phyloP scores from a whole-genome alignment of 345 rosid genomes.

The Adansonia digitata region DNA sequence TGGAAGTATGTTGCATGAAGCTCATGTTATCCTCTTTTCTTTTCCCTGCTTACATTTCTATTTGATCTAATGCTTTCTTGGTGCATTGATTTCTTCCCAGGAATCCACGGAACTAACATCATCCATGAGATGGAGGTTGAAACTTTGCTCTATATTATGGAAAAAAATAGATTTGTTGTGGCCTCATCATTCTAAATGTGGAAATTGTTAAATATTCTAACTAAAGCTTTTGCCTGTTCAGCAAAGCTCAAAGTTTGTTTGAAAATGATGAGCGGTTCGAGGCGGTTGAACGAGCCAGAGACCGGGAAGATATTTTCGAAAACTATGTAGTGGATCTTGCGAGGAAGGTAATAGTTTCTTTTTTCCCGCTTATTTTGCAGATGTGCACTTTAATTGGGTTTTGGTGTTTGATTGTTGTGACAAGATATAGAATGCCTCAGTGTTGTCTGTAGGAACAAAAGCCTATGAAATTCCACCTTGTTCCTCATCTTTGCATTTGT shows the following conservation, averaged over 20 bases:
- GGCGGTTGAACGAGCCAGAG: constrained; percentile 85
- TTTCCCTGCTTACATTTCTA: constrained; percentile 9
- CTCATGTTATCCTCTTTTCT: neutral
- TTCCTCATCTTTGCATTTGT: neutral
- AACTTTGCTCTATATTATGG: constrained; percentile 9
- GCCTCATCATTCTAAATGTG: constrained; percentile 1
- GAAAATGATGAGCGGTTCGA: constrained; percentile 92
- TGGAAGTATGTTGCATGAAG: constrained; percentile 59
- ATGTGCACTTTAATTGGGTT: neutral
- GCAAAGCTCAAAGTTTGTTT: constrained; percentile 83
- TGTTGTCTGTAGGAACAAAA: neutral
- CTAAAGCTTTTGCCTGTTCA: constrained; percentile 30
- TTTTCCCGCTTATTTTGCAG: neutral
- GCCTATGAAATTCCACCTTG: neutral
- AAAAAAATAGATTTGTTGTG: constrained; percentile 5
- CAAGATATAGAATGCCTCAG: neutral
- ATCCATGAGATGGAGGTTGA: constrained; percentile 86
- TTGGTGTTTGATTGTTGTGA: neutral
- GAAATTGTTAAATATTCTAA: constrained; percentile 19
- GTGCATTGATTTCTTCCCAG: constrained; percentile 41
- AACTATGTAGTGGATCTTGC: constrained; percentile 78
- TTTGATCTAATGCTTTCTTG: constrained; percentile 17
- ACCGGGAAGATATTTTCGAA: constrained; percentile 89
- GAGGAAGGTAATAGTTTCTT: constrained; percentile 62
- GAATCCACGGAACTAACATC: constrained; percentile 84